phyloP scores from a whole-genome alignment of 148 eudicot species.

The Camellia sinensis region DNA sequence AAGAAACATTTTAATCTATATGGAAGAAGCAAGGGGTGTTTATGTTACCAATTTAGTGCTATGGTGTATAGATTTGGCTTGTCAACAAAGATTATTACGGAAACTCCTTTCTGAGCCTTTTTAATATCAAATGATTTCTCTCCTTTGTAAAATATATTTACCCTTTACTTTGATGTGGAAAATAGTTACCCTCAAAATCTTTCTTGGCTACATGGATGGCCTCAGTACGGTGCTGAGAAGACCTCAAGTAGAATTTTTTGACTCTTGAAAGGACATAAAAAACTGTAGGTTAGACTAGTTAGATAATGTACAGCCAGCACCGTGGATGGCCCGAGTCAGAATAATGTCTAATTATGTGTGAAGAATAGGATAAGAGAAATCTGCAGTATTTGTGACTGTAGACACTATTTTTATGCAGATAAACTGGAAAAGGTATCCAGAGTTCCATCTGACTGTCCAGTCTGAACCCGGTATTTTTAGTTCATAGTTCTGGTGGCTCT shows the following conservation, averaged over 20 bases:
- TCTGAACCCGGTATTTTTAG: too few relatives aligned
- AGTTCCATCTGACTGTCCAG: too few relatives aligned
- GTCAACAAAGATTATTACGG: background rate
- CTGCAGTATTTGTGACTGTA: too few relatives aligned
- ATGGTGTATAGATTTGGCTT: background rate
- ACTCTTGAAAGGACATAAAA: too few relatives aligned
- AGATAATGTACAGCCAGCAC: conserved; percentile 20
- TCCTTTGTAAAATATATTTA: too few relatives aligned
- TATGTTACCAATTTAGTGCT: background rate
- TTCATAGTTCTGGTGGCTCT: too few relatives aligned
- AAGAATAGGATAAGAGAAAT: background rate
- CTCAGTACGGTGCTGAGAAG: background rate
- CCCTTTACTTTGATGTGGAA: background rate
- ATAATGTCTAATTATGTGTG: background rate
- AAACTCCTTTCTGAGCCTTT: background rate
- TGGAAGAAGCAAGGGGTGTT: background rate
- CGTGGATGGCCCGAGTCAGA: background rate
- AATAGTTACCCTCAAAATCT: background rate
- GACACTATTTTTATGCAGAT: too few relatives aligned
- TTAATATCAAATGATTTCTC: background rate
- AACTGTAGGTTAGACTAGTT: background rate
- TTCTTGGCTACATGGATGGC: background rate
- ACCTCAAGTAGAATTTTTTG: background rate
- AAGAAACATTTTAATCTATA: background rate
- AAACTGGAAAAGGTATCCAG: too few relatives aligned